These are phyloP conservation scores for Tetradesmus obliquus DNA, from an alignment of 139 green algal genomes.

Conservation along the genomic window DNA sequence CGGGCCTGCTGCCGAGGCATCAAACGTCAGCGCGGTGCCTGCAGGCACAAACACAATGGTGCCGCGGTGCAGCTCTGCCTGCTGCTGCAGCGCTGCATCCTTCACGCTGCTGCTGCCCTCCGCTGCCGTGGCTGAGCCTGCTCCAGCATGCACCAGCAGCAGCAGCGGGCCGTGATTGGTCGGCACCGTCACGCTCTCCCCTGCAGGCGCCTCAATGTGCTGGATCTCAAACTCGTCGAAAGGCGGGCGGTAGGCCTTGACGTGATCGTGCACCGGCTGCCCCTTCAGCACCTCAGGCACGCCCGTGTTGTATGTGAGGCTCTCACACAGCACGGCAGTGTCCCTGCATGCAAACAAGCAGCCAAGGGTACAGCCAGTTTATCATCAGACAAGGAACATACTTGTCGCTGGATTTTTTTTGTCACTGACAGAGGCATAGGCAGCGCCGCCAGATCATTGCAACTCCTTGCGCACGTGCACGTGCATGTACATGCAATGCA, in stretches of 20 bases:
- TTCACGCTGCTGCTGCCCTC: not conserved
- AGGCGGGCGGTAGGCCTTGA: slow-evolving; percentile 80
- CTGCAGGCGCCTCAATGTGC: slow-evolving; percentile 45
- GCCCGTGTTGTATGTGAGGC: slow-evolving; percentile 90
- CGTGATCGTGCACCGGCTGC: slow-evolving; percentile 49
- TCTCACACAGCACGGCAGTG: slow-evolving; percentile 86
- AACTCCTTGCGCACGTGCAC: not conserved
- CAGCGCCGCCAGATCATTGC: not conserved
- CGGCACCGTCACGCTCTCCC: slow-evolving; percentile 43
- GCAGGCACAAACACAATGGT: slow-evolving; percentile 67
- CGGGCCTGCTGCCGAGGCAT: slow-evolving; percentile 2
- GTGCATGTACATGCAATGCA: no score
- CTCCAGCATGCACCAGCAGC: slow-evolving; percentile 60
- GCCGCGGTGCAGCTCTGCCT: slow-evolving; percentile 19
- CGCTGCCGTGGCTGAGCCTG: slow-evolving; percentile 37
- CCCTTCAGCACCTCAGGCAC: slow-evolving; percentile 60
- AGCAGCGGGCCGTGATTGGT: slow-evolving; percentile 62
- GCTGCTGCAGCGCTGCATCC: slow-evolving; percentile 27
- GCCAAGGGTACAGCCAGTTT: not conserved
- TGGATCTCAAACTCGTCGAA: slow-evolving; percentile 94
- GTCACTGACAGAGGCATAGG: not conserved
- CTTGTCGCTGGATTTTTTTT: not conserved
- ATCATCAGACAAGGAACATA: not conserved
- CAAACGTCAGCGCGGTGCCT: slow-evolving; percentile 51
- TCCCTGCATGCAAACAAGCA: slow-evolving; percentile 47